phyloP scores from a whole-genome alignment of 2,329 filamentous ascomycete species.

The Hansfordia pulvinata region DNA sequence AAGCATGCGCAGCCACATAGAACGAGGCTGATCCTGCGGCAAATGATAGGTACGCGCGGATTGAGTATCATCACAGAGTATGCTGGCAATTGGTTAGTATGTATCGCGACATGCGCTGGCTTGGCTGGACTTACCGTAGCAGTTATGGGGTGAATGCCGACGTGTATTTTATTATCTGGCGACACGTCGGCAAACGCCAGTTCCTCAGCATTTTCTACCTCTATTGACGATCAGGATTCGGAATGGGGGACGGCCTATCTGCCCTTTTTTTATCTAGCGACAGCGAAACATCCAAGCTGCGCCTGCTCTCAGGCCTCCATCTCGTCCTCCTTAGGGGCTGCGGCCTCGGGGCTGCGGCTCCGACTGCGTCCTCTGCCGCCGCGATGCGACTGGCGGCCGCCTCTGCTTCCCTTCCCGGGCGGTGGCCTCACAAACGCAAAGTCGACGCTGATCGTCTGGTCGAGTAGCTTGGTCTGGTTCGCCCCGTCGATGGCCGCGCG shows the following conservation, averaged over 20 bases:
- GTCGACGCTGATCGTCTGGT: constrained; percentile 70
- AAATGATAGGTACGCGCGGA: too few species aligned
- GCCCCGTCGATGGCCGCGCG: constrained; percentile 70
- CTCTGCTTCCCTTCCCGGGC: constrained; percentile 38
- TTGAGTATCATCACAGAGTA: too few species aligned
- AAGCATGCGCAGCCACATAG: too few species aligned
- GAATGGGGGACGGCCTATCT: not conserved
- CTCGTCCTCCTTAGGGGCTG: not conserved
- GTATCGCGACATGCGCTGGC: too few species aligned
- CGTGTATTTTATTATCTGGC: constrained; percentile 14
- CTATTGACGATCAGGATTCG: not conserved
- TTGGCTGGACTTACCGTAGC: constrained; percentile 7
- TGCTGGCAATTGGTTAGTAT: too few species aligned
- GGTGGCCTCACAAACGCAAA: constrained; percentile 78
- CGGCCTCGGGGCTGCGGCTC: constrained; percentile 19
- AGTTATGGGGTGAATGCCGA: constrained; percentile 10
- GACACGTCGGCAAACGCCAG: constrained; percentile 18
- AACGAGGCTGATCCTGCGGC: too few species aligned
- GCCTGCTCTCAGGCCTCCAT: not conserved
- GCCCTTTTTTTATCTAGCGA: not conserved
- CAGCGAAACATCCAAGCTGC: too few species aligned
- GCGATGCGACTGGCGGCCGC: constrained; percentile 23
- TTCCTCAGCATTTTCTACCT: constrained; percentile 1
- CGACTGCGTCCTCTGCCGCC: constrained; percentile 28
- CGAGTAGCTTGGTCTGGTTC: constrained; percentile 64